Base-by-base conservation (phyloP, 2,329 filamentous ascomycete genomes). In the Neonectria sp. region DNA sequence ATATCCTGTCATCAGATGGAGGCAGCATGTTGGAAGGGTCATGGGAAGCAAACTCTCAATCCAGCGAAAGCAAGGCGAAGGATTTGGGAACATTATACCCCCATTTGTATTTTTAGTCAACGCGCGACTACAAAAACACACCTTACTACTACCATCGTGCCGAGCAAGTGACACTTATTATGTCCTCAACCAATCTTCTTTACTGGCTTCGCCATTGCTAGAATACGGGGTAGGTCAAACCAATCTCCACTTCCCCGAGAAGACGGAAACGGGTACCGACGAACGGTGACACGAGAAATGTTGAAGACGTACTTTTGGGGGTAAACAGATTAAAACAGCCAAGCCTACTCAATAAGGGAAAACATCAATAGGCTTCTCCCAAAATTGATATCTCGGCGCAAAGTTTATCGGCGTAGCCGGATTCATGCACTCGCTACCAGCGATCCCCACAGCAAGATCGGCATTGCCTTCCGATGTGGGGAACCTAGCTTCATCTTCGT, bases 61-160 rank as follows among this genome's bases (percentile, higher is more conserved):
- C 59, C 5, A 27, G 24, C 3, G 33, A 52, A 29, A 68, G 73
- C 40, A 75, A 74, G 52, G 73, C 73, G 0, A 67, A 65, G 21
- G 67, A 66, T 6, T 60, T 75, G 31, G 61, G 69, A 13, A 63
- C 63, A 25, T 70, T 17, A 31, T 57, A 63, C 2, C 73, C 73
- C 3, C 49, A 75, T 7, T 60, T 75, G 51, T 75, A 75, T 46
- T 75, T 75, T 37, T 75, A 67, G 53, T 43, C n/a, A 21, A 17
- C 12, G 12, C 17, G 21, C 21, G 21, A 21, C 21, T 21, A 31
- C 8, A n/a, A 49, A 6, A 29, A 13, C 33, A 27, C 2, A 17
- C 6, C 24, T 49, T 25, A 17, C 6, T 49, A 12, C 11, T 13
- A 21, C 1, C 1, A 21, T 21, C 2, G 21, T 2, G 21, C 21